These are phyloP conservation scores for Sarocladium kiliense DNA, from an alignment of 2,329 filamentous ascomycete species.

Conservation along the genomic window DNA sequence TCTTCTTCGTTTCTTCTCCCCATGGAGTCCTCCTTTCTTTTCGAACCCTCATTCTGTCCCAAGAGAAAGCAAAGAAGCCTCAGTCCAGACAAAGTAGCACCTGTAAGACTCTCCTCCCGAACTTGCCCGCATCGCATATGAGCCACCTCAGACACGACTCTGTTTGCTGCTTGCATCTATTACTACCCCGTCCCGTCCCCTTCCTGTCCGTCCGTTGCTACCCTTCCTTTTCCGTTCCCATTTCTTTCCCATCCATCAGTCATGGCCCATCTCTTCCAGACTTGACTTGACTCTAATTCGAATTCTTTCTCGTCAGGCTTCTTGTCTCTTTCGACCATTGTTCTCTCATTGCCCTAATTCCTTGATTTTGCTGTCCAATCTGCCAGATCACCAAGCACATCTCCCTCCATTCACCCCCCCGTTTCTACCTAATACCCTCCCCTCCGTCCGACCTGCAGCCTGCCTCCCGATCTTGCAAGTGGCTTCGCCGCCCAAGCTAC, in stretches of 20 bases:
- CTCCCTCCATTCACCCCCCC: not conserved
- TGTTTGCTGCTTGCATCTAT: not conserved
- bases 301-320: not conserved
- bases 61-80: not conserved
- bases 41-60: not conserved
- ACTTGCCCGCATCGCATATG: not conserved
- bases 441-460: not conserved
- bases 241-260: not conserved
- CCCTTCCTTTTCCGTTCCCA: not conserved
- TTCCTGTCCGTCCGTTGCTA: not conserved
- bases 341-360: conserved; percentile 1
- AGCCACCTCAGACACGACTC: not conserved
- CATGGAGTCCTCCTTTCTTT: not conserved
- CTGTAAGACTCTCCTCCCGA: conserved; percentile 1
- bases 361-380: not conserved
- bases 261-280: not conserved
- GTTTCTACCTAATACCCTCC: conserved; percentile 4
- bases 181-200: conserved; percentile 5
- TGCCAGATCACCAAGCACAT: conserved; percentile 5
- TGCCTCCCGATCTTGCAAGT: conserved; percentile 1
- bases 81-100: not conserved
- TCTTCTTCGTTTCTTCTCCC: not conserved
- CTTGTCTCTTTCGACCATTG: not conserved
- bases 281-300: not conserved
- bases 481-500: conserved; percentile 1